These are phyloP conservation scores for Periglandula ipomoeae DNA, from an alignment of 2,329 filamentous ascomycete genomes.

Conservation along the genomic window DNA sequence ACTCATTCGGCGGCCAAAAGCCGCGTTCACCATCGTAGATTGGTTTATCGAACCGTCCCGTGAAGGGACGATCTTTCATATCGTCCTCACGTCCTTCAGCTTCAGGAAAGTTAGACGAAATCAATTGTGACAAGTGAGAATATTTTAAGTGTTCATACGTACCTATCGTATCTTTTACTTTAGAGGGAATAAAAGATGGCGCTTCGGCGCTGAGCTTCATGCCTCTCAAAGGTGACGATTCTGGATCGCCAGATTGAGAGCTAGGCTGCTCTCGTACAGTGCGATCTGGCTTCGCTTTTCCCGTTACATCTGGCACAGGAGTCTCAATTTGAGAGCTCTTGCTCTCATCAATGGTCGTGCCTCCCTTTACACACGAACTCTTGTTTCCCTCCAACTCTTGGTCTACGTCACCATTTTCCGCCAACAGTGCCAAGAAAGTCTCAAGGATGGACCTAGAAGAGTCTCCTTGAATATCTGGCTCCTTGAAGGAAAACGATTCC, in stretches of 20 bases:
- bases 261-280: neutral
- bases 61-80: neutral
- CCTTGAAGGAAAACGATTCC: slow-evolving; percentile 6
- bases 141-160: neutral
- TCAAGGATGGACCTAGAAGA: slow-evolving; percentile 3
- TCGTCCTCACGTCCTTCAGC: neutral
- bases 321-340: neutral
- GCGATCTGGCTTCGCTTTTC: neutral
- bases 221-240: neutral
- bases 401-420: neutral
- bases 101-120: neutral
- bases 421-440: slow-evolving; percentile 3
- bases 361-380: slow-evolving; percentile 1
- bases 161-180: neutral
- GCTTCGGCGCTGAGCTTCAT: neutral
- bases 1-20: neutral
- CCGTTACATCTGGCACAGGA: neutral
- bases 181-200: neutral
- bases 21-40: neutral
- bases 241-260: neutral
- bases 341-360: neutral
- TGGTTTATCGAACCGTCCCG: slow-evolving; percentile 1
- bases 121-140: neutral
- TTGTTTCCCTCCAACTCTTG: neutral
- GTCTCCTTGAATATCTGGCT: neutral